Percentiles rank a stretch among this genome's conserved stretches.
These are phyloP conservation scores for Wallacemonas sp. DNA, from an alignment of 208 protist species.

Conservation along the genomic window DNA sequence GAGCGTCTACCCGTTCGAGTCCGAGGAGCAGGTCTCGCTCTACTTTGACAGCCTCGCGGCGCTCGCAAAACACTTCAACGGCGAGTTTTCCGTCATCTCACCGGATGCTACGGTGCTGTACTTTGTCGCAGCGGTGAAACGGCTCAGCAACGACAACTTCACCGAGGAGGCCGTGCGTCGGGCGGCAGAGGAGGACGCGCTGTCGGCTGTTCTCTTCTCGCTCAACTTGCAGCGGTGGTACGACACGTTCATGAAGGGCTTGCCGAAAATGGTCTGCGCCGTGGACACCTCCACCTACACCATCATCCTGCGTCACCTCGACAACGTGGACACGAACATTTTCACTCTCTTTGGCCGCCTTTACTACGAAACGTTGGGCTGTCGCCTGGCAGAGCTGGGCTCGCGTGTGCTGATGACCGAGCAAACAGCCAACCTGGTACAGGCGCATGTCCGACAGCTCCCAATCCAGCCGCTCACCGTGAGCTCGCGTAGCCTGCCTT, in stretches of 20 bases:
- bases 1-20: constrained; percentile 8
- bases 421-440: constrained; percentile 1
- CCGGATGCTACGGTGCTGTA: not conserved
- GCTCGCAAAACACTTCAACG: not conserved
- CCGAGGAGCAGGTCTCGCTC: not conserved
- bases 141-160: not conserved
- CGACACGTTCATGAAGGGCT: not conserved
- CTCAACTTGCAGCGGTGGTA: constrained; percentile 6
- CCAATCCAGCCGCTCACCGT: constrained; percentile 8
- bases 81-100: not conserved
- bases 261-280: not conserved
- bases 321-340: not conserved
- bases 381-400: not conserved
- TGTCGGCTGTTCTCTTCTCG: constrained; percentile 1
- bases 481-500: not conserved
- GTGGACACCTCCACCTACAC: not conserved
- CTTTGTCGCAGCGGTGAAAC: not conserved
- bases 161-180: not conserved
- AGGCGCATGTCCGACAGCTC: not conserved
- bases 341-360: constrained; percentile 1
- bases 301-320: not conserved
- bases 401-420: not conserved
- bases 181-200: not conserved
- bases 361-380: not conserved
- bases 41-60: not conserved